phyloP scores from a whole-genome alignment of 208 protist species.

The Leishmania tropica region DNA sequence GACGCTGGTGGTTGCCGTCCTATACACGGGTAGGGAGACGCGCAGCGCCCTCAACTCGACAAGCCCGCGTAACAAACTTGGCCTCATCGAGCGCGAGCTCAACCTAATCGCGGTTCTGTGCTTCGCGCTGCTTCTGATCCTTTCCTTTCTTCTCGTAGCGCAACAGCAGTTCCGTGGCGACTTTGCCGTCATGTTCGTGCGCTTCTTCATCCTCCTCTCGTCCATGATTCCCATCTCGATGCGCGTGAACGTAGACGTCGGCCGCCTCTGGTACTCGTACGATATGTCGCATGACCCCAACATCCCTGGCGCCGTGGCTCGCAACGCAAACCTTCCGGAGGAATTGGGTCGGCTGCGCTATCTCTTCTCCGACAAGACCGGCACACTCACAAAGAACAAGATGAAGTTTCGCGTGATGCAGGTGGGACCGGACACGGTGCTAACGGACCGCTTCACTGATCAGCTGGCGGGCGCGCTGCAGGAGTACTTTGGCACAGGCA shows the following conservation, averaged over 20 bases:
- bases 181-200: slow-evolving; percentile 90
- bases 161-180: slow-evolving; percentile 78
- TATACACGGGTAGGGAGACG: slow-evolving; percentile 97
- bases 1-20: slow-evolving; percentile 67
- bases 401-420: slow-evolving; percentile 88
- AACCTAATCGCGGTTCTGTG: slow-evolving; percentile 95
- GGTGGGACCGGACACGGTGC: slow-evolving; percentile 42
- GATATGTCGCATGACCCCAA: slow-evolving; percentile 90
- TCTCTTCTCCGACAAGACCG: slow-evolving; percentile 99
- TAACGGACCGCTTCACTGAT: slow-evolving; percentile 59
- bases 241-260: slow-evolving; percentile 98
- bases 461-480: slow-evolving; percentile 40
- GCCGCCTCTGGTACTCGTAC: slow-evolving; percentile 96
- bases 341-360: slow-evolving; percentile 98
- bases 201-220: slow-evolving; percentile 98
- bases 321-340: slow-evolving; percentile 97
- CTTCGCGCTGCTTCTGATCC: slow-evolving; percentile 65
- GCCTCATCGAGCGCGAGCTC: slow-evolving; percentile 96
- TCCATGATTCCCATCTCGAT: slow-evolving; percentile 98
- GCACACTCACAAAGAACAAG: slow-evolving; percentile 98
- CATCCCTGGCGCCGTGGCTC: slow-evolving; percentile 90
- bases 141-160: slow-evolving; percentile 69
- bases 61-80: slow-evolving; percentile 85
- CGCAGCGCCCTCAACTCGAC: slow-evolving; percentile 96
- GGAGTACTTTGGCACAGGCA: slow-evolving; percentile 33